phyloP scores from a whole-genome alignment of 345 rosid genomes.

The Bruguiera gymnorhiza region DNA sequence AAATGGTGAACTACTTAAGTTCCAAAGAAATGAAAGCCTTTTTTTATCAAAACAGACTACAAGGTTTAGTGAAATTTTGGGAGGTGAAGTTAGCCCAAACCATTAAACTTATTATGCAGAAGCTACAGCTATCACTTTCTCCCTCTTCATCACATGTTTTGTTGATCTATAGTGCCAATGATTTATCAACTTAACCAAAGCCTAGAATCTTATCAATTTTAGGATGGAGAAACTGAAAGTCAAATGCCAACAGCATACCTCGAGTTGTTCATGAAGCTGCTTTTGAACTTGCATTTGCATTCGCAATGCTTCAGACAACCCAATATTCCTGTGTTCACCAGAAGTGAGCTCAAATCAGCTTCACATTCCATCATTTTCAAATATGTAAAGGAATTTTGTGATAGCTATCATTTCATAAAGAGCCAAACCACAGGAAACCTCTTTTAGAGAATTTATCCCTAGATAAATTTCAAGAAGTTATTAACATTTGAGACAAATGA shows the following conservation, averaged over 20 bases:
- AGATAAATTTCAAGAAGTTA: too few relatives aligned
- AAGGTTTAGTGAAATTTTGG: too few relatives aligned
- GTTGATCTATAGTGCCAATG: too few relatives aligned
- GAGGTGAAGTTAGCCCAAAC: too few relatives aligned
- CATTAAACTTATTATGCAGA: too few relatives aligned
- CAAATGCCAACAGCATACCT: constrained; percentile 43
- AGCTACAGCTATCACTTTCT: too few relatives aligned
- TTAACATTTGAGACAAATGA: too few relatives aligned
- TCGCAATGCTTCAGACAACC: constrained; percentile 75
- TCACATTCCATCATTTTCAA: constrained; percentile 1
- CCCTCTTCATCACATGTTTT: too few relatives aligned
- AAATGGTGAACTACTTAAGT: too few relatives aligned
- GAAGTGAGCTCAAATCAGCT: constrained; percentile 8
- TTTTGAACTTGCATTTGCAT: constrained; percentile 95
- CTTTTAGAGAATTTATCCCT: too few relatives aligned
- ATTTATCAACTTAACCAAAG: neutral
- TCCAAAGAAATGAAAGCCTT: too few relatives aligned
- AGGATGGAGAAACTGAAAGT: constrained; percentile 11
- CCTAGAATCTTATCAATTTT: neutral
- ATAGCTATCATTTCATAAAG: neutral
- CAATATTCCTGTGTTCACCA: constrained; percentile 42
- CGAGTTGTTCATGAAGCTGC: constrained; percentile 92
- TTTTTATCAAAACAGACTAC: too few relatives aligned
- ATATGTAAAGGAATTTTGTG: neutral
- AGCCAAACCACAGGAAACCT: neutral